Percentiles rank a stretch among this genome's conserved stretches.
phyloP scores from a whole-genome alignment of 768 basidiomycete genomes.

The Rhodotorula babjevae region DNA sequence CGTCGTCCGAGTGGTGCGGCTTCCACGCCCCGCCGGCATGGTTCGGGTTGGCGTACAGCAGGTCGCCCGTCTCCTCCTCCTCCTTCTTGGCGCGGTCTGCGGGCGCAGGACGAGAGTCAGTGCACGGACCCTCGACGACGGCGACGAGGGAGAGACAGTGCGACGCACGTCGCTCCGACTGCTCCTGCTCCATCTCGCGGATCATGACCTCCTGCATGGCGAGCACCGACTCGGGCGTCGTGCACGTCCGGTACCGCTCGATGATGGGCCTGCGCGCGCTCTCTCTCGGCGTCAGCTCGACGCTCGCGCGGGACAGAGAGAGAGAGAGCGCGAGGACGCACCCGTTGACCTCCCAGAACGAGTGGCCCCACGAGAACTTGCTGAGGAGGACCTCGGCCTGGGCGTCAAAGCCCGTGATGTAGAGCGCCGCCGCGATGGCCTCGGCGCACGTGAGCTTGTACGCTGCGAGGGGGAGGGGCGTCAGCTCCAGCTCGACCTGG shows the following conservation, averaged over 20 bases:
- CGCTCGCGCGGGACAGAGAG: too few species aligned
- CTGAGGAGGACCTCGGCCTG: slow-evolving; percentile 73
- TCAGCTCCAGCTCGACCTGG: too few species aligned
- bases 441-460: slow-evolving; percentile 87
- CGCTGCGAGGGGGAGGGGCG: too few species aligned
- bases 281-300: too few species aligned
- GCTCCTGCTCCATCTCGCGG: slow-evolving; percentile 48
- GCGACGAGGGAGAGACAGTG: not conserved
- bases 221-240: slow-evolving; percentile 58
- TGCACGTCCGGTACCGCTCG: slow-evolving; percentile 70
- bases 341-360: slow-evolving; percentile 84
- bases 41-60: slow-evolving; percentile 42
- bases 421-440: slow-evolving; percentile 81
- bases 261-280: slow-evolving; percentile 56
- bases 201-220: slow-evolving; percentile 56
- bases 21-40: slow-evolving; percentile 33
- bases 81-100: slow-evolving; percentile 27
- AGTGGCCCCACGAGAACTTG: slow-evolving; percentile 84
- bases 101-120: too few species aligned
- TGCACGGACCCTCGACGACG: too few species aligned
- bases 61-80: slow-evolving; percentile 35
- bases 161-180: slow-evolving; percentile 34
- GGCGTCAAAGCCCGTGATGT: slow-evolving; percentile 76
- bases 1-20: slow-evolving; percentile 31
- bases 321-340: slow-evolving; percentile 44